A percentile compares a stretch with the other conserved stretches of the same genome.
These are phyloP conservation scores for Pythium sukuiense DNA, from an alignment of 352 stramenopile genomes.

Conservation along the genomic window DNA sequence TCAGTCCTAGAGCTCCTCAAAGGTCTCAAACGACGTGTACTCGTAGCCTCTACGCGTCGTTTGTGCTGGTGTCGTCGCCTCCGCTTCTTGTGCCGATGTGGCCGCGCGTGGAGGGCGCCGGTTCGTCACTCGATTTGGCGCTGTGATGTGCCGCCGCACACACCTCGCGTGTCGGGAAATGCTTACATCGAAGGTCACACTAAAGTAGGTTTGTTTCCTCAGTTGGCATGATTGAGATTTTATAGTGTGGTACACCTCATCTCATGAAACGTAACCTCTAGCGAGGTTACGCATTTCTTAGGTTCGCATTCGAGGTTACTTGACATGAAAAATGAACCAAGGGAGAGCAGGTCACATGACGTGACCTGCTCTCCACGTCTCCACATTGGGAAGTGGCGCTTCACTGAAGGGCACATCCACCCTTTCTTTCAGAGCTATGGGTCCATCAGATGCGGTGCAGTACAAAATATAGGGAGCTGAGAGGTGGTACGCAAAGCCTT, in stretches of 20 bases:
- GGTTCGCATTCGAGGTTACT: background rate
- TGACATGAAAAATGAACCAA: no score
- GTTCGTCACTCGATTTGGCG: conserved; percentile 10
- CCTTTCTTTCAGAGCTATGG: no score
- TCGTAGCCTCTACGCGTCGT: background rate
- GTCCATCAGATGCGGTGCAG: no score
- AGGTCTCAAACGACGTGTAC: background rate
- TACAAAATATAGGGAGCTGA: no score
- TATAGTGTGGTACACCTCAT: conserved; percentile 9
- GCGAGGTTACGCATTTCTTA: background rate
- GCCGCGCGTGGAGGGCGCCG: background rate
- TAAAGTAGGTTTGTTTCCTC: conserved; percentile 1
- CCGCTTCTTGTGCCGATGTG: background rate
- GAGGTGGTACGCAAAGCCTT: no score
- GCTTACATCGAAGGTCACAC: background rate
- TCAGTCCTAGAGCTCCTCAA: background rate
- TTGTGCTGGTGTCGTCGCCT: background rate
- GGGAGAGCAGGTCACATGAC: background rate
- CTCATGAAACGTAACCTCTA: background rate
- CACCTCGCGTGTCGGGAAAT: background rate
- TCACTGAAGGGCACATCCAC: no score
- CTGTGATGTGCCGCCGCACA: background rate
- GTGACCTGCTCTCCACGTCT: no score
- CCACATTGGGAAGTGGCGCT: no score
- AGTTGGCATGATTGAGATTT: background rate